Evolutionary conservation across 2,329 filamentous ascomycete genomes (phyloP), one percentile per base, ranked within the genome.

Genomic region (Trichoderma guizhouense): DNA sequence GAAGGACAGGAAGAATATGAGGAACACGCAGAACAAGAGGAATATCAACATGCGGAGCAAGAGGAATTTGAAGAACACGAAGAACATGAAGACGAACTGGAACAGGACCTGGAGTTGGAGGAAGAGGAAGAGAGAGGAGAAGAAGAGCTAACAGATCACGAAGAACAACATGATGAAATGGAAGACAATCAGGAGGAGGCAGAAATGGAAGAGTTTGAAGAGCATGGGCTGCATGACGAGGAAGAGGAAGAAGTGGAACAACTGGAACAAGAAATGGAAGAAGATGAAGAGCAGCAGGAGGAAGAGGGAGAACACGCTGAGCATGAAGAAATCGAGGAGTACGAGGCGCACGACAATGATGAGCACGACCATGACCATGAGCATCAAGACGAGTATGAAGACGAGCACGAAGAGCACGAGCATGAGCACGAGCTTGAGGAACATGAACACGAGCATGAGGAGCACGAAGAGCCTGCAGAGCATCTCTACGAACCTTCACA

Each of bases 371-470:
- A 36, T 5, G 28, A 28, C 1, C 28, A 74, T 3, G 65, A 36
- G 5, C 34, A 34, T 28, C 26, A 26, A 39, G 24, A 73, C 36
- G 72, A 53, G 5, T 2, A 32, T 39, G 36, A 39, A 4, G 5
- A 32, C 8, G 28, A 73, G 36, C 73, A 79, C 32, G 73, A 74
- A 2, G 73, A 79, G 51, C 73, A 74, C 26, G 47, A 67, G 18
- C 21, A 28, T 7, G 30, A 73, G 53, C 72, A 79, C 30, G 72
- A 30, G 21, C 53, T 30, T 14, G 64, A 39, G 30, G 28, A 30
- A 7, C 28, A 30, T 30, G 28, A 30, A 1, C n/a, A n/a, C n/a
- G 62, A 53, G 8, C 7, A 34, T 2, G 32, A 34, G 5, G 47
- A 39, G 2, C 30, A 12, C 4, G 43, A 36, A 5, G 47, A 36